phyloP scores from a whole-genome alignment of 306 rosid genomes.

The Gastrolobium villosum region DNA sequence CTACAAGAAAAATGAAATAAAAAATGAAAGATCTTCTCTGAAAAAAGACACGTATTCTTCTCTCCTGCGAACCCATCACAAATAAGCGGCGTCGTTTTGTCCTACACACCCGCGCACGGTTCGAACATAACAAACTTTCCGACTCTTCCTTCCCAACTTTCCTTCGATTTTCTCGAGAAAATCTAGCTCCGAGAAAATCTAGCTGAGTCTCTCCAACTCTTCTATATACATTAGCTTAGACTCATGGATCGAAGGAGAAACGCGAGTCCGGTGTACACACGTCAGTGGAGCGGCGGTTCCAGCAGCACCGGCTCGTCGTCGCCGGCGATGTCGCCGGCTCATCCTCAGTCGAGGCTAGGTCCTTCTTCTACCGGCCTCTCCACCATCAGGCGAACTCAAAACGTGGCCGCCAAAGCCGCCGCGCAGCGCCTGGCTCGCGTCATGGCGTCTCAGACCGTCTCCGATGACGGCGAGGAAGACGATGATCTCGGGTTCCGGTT shows the following conservation, averaged over 20 bases:
- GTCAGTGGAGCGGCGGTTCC: constrained; percentile 91
- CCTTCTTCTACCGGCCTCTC: constrained; percentile 65
- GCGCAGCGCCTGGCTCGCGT: constrained; percentile 97
- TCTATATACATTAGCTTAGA: background rate
- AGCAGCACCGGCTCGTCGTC: constrained; percentile 91
- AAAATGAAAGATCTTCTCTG: background rate
- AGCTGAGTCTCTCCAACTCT: constrained; percentile 4
- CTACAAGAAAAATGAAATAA: background rate
- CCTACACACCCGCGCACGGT: constrained; percentile 45
- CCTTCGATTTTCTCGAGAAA: constrained; percentile 61
- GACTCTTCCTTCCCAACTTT: constrained; percentile 36
- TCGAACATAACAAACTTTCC: constrained; percentile 16
- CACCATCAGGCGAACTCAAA: constrained; percentile 90
- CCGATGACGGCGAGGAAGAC: constrained; percentile 65
- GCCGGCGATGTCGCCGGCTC: constrained; percentile 91
- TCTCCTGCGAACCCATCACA: constrained; percentile 33
- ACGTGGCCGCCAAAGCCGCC: constrained; percentile 93
- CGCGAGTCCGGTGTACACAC: constrained; percentile 75
- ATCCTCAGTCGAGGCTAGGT: constrained; percentile 73
- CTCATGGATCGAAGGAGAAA: constrained; percentile 82
- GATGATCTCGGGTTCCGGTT: constrained; percentile 82
- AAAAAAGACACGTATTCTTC: constrained; percentile 40
- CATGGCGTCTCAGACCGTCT: constrained; percentile 87
- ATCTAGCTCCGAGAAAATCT: constrained; percentile 57
- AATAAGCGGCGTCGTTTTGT: constrained; percentile 52